Base-by-base conservation (phyloP, 306 rosid species). In the Quercus dentata region DNA sequence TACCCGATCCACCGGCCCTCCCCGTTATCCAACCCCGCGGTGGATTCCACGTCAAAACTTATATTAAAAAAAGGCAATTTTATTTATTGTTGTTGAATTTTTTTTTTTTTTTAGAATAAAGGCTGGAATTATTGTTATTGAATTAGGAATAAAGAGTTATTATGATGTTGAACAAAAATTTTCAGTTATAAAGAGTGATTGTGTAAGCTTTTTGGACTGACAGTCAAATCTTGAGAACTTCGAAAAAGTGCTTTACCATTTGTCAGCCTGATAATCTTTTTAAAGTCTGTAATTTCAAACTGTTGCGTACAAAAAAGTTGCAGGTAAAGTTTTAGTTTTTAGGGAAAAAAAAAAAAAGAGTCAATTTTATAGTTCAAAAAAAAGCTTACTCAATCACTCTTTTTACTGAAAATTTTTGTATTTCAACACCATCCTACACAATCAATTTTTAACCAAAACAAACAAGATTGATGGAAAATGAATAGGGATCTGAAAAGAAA, bases 121-220 rank as follows among this genome's bases (percentile, higher is more conserved):
- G 46, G 2, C 46, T 8, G 46, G 11, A 41, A 2, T 41, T 41
- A 41, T 41, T 8, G 46, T 8, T 38, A 38, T 38, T 38, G 11
- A 41, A 41, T 41, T 41, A 41, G 46, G 46, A 2, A 41, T 41
- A 41, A 41, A 8, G 46, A 7, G 46, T 7, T 38, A 38, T 11
- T 2, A 38, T 7, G 46, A 38, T 38, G 46, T 38, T 38, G 46
- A 38, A 38, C 46, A 14, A 28, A 63, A 25, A 28, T 13, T 6
- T 13, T 15, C 30, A 12, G 30, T 12, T 12, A 23, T 69, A 84
- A 84, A 71, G 80, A 21, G 18, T 62, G 70, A 69, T 85, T 11
- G 78, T 64, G 51, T 64, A 25, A 80, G 76, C 87, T 78, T 85
- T 87, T 72, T 78, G 75, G 78, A 87, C 64, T 3, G 64, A 59